These are phyloP conservation scores for Zymoseptoria pseudotritici DNA, from an alignment of 2,329 filamentous ascomycete genomes.

Conservation along the genomic window DNA sequence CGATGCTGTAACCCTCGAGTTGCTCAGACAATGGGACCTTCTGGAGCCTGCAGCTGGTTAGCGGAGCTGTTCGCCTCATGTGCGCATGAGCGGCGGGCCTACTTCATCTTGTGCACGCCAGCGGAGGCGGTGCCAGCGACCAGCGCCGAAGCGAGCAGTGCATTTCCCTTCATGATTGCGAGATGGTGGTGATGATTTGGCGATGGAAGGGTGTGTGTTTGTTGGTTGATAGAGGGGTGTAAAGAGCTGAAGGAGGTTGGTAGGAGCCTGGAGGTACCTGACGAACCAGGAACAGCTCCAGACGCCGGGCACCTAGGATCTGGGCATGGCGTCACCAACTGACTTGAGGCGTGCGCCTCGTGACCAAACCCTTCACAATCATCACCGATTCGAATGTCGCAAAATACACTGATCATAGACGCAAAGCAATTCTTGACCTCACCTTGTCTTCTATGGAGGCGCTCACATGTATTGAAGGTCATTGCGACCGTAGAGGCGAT, in stretches of 20 bases:
- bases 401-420: neutral
- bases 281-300: neutral
- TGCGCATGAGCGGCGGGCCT: conserved; percentile 1
- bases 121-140: conserved; percentile 73
- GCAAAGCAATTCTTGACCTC: neutral
- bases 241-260: neutral
- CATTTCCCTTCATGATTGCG: conserved; percentile 69
- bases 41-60: conserved; percentile 48
- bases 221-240: conserved; percentile 1
- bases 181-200: conserved; percentile 8
- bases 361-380: neutral
- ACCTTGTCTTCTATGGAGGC: neutral
- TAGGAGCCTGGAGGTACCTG: neutral
- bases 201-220: conserved; percentile 1
- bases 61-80: neutral
- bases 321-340: neutral
- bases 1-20: conserved; percentile 71
- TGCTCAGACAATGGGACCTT: conserved; percentile 91
- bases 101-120: conserved; percentile 72
- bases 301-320: neutral
- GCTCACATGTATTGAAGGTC: neutral
- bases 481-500: neutral
- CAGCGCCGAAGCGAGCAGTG: conserved; percentile 64
- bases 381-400: neutral
- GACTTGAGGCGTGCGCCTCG: neutral